Evolutionary conservation across 768 basidiomycete genomes (phyloP).

Genomic region (Trametes elegans): DNA sequence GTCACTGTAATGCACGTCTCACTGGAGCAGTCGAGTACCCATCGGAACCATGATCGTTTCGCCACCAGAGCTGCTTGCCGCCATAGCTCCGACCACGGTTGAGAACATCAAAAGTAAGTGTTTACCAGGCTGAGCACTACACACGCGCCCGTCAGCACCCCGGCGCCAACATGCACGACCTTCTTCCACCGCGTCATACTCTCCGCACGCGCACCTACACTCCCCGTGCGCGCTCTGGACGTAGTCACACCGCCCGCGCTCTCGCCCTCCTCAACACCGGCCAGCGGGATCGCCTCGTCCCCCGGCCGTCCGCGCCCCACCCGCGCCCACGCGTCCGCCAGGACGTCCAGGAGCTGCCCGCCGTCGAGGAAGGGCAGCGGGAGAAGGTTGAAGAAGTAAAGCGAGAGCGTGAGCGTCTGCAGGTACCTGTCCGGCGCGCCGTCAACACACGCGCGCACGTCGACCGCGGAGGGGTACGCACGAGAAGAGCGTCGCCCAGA

Average conservation of each 20-base stretch:
- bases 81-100: too few relatives aligned
- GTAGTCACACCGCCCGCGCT: neutral
- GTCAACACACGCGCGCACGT: too few relatives aligned
- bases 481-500: conserved; percentile 48
- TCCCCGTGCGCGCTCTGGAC: too few relatives aligned
- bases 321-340: conserved; percentile 23
- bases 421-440: conserved; percentile 48
- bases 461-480: conserved; percentile 44
- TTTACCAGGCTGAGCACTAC: neutral
- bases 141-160: neutral
- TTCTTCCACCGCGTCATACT: neutral
- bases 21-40: too few relatives aligned
- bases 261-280: neutral
- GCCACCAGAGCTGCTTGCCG: too few relatives aligned
- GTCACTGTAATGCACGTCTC: too few relatives aligned
- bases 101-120: conserved; percentile 4
- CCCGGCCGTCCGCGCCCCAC: neutral
- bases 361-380: conserved; percentile 76
- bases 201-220: neutral
- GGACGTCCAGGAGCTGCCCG: conserved; percentile 46
- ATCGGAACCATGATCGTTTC: too few relatives aligned
- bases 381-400: conserved; percentile 81
- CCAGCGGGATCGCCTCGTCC: neutral
- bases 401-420: conserved; percentile 64
- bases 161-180: neutral